Conservation (phyloP, 495 filamentous ascomycete genomes). For the Xylaria curta region DNA sequence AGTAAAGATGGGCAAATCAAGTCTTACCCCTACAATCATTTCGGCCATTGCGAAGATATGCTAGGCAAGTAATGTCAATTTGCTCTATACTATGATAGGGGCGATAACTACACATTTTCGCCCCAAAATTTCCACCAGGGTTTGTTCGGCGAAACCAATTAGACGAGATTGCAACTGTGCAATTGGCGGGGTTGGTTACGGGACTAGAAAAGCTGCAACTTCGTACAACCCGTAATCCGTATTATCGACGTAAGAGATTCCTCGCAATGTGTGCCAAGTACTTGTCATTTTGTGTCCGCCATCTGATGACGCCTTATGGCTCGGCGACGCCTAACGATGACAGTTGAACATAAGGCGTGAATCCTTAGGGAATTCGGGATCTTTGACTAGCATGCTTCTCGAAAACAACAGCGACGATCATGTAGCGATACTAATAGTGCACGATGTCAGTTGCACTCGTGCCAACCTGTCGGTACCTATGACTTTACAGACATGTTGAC, state of each 20-base stretch:
- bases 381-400: constrained; percentile 16
- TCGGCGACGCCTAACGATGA: constrained; percentile 9
- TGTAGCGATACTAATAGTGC: constrained; percentile 1
- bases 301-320: constrained; percentile 4
- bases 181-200: neutral
- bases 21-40: constrained; percentile 12
- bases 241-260: neutral
- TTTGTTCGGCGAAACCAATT: constrained; percentile 4
- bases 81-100: neutral
- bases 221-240: neutral
- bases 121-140: neutral
- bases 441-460: neutral
- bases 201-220: neutral
- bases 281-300: neutral
- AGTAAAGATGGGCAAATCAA: neutral
- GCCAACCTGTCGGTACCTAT: neutral
- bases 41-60: neutral
- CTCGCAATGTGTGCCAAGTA: neutral
- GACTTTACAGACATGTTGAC: neutral
- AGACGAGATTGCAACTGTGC: constrained; percentile 8
- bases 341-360: constrained; percentile 9
- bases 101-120: neutral
- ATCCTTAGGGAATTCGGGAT: constrained; percentile 9
- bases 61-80: neutral
- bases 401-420: constrained; percentile 4